These are phyloP conservation scores for Phellinidium pouzarii DNA, from an alignment of 1,284 basidiomycete species.

Conservation along the genomic window DNA sequence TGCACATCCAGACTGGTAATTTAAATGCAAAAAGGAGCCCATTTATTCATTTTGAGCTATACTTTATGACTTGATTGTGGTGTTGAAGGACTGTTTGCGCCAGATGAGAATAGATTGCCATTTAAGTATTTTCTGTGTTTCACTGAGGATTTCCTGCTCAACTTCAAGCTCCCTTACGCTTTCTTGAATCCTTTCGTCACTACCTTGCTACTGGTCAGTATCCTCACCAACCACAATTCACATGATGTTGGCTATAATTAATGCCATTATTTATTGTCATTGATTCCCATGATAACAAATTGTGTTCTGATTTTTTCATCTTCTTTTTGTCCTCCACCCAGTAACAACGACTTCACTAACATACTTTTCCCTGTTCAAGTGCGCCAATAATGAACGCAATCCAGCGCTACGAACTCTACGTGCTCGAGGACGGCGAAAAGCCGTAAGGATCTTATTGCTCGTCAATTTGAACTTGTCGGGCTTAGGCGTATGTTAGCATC, in stretches of 20 bases:
- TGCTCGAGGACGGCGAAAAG: constrained; percentile 89
- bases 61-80: too few species aligned
- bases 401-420: constrained; percentile 85
- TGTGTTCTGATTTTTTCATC: constrained; percentile 30
- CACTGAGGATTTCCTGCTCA: not conserved
- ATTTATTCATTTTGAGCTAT: too few species aligned
- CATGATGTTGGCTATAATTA: constrained; percentile 41
- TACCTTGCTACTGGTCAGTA: constrained; percentile 20
- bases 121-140: too few species aligned
- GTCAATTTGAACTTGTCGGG: not conserved
- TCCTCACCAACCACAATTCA: not conserved
- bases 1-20: too few species aligned
- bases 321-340: not conserved
- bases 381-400: constrained; percentile 77
- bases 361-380: not conserved
- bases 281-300: constrained; percentile 52
- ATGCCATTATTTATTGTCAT: constrained; percentile 65
- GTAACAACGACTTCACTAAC: not conserved
- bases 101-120: too few species aligned
- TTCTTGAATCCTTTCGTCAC: not conserved
- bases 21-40: too few species aligned
- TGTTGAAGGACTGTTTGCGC: too few species aligned
- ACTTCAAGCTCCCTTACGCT: not conserved
- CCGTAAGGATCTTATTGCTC: constrained; percentile 48
- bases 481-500: constrained; percentile 49